Evolutionary conservation across 2,329 filamentous ascomycete species (phyloP).

Genomic region (Colletotrichum lindemuthianum): DNA sequence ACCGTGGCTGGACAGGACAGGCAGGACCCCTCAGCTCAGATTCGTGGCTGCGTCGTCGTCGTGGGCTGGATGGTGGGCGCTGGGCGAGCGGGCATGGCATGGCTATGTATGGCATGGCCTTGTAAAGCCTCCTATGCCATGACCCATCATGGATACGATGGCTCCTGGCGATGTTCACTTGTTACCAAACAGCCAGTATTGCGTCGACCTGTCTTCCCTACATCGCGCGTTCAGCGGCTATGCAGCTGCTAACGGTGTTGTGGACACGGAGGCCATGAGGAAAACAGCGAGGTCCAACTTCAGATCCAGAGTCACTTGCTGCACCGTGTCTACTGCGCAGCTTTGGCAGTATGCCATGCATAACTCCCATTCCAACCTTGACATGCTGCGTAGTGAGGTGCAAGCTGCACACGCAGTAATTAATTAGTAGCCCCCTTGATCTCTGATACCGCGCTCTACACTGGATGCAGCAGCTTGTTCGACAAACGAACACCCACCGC

Average conservation of each 20-base stretch:
- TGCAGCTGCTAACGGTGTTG: no score
- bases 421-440: no score
- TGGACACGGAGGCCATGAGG: no score
- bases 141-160: no score
- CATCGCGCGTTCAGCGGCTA: no score
- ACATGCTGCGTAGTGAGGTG: neutral
- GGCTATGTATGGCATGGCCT: conserved; percentile 1
- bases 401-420: no score
- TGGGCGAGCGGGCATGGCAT: conserved; percentile 7
- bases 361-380: neutral
- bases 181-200: no score
- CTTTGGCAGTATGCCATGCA: neutral
- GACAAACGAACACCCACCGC: conserved; percentile 19
- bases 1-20: neutral
- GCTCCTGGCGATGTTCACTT: no score
- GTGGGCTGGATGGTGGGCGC: conserved; percentile 3
- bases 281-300: no score
- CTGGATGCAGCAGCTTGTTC: conserved; percentile 8
- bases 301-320: no score
- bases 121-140: neutral
- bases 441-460: neutral
- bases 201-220: no score
- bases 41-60: conserved; percentile 28
- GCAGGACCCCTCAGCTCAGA: conserved; percentile 6
- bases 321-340: neutral